Percentiles rank a stretch among this genome's conserved stretches.
Conservation (phyloP, 305 asterid genomes). For the Solanum chacoense region DNA sequence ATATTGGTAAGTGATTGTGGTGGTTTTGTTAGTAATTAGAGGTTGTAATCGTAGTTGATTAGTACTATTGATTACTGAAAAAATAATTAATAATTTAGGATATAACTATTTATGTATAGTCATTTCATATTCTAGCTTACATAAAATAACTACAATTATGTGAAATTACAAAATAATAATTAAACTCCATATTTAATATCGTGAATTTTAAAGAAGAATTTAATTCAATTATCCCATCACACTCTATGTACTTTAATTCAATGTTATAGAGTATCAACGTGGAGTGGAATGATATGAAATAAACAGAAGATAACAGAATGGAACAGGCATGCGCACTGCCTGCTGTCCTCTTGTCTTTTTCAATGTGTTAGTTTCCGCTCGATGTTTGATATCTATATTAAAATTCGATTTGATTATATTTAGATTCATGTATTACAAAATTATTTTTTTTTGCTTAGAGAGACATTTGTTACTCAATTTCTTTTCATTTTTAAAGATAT, state of each 20-base stretch:
- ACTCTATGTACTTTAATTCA: background rate
- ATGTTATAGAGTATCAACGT: background rate
- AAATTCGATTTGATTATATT: background rate
- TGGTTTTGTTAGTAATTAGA: background rate
- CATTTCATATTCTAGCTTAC: background rate
- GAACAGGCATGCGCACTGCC: background rate
- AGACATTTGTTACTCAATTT: background rate
- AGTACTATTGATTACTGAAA: background rate
- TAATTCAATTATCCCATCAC: background rate
- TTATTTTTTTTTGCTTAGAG: background rate
- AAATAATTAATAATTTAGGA: background rate
- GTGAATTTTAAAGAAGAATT: background rate
- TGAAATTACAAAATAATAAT: background rate
- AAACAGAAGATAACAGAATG: background rate
- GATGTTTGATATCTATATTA: background rate
- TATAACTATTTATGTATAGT: background rate
- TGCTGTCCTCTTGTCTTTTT: background rate
- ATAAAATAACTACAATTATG: background rate
- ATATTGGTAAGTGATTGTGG: background rate
- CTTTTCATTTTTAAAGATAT: background rate
- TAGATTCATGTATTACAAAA: background rate
- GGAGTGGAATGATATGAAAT: background rate
- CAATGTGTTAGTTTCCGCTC: rapidly evolving
- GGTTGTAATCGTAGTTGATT: background rate
- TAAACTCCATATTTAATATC: background rate